Base-by-base conservation (phyloP, 2,329 filamentous ascomycete genomes). In the Malbranchea zuffiana region DNA sequence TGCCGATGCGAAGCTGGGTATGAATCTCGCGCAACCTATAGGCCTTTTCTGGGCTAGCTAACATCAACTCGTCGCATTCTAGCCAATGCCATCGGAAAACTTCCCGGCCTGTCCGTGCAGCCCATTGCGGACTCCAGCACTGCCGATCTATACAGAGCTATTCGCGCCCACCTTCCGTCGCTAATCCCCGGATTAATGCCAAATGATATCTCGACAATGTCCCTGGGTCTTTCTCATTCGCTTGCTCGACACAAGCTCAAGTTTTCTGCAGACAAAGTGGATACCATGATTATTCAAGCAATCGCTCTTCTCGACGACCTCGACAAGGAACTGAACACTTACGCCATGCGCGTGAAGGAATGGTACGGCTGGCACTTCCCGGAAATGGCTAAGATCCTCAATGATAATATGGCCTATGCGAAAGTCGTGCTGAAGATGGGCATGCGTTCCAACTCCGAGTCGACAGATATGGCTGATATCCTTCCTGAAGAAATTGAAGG, bases 291-390 rank as follows among this genome's bases (percentile, higher is more conserved):
- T 56, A 87, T 98, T 41, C 90, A 98, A 67, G 87, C 87, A 40
- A 90, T 98, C 57, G 80, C 82, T 47, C 75, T 95, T 35, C 72
- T 98, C 31, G 90, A 98, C 58, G 90, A 98, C 47, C 69, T 98
- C 44, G 90, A 98, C 69, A 98, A 98, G 72, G 90, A 98, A 65
- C 71, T 98, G 47, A 98, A 98, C 70, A 90, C 84, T 51, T 96
- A 95, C 58, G 88, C 90, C 47, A 98, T 98, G 90, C 75, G 90
- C 61, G 86, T 95, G 44, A 96, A 96, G 77, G 90, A 98, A 65
- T 98, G 90, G 90, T 98, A 98, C 60, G 90, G 90, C 54, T 98
- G 90, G 90, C 90, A 96, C 66, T 98, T 96, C 70, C 90, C 90
- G 26, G 90, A 98, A 69, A 78, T 98, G 73, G 87, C 84, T 56